Percentiles rank a stretch among this genome's conserved stretches.
These are phyloP conservation scores for Saccharomyces mikatae DNA, from an alignment of 805 yeast species.

Conservation along the genomic window DNA sequence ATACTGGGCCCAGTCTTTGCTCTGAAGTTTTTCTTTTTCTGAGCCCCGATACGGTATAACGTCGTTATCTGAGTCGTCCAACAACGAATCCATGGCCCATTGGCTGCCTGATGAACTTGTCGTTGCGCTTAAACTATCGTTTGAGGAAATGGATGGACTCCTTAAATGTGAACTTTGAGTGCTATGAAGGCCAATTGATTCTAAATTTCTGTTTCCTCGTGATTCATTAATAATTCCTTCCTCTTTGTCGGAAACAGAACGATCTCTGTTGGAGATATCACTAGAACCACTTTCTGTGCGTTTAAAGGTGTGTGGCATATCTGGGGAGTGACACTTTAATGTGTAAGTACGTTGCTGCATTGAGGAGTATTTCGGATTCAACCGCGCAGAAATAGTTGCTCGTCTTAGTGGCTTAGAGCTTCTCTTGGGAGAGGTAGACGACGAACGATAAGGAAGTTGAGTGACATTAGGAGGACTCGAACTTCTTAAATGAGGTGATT, in stretches of 20 bases:
- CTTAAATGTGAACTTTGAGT: background rate
- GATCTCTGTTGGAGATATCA: background rate
- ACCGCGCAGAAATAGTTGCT: background rate
- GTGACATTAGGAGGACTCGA: background rate
- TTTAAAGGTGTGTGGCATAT: background rate
- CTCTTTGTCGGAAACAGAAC: background rate
- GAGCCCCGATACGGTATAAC: background rate
- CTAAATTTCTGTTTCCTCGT: background rate
- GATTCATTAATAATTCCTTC: background rate
- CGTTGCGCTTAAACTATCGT: background rate
- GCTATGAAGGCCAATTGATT: background rate
- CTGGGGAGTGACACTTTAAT: background rate
- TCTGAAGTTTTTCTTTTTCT: background rate
- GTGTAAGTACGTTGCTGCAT: background rate
- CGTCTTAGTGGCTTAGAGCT: background rate
- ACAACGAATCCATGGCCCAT: background rate
- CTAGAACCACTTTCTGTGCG: background rate
- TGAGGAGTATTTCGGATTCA: background rate
- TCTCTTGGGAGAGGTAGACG: background rate
- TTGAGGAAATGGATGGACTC: background rate
- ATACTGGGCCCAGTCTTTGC: background rate
- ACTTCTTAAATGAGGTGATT: background rate
- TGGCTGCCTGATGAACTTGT: background rate
- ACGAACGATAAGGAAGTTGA: background rate
- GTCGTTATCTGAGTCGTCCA: background rate